A percentile compares a stretch with the other conserved stretches of the same genome.
phyloP scores from a whole-genome alignment of 2,329 filamentous ascomycete species.

The Drechslerella dactyloides region DNA sequence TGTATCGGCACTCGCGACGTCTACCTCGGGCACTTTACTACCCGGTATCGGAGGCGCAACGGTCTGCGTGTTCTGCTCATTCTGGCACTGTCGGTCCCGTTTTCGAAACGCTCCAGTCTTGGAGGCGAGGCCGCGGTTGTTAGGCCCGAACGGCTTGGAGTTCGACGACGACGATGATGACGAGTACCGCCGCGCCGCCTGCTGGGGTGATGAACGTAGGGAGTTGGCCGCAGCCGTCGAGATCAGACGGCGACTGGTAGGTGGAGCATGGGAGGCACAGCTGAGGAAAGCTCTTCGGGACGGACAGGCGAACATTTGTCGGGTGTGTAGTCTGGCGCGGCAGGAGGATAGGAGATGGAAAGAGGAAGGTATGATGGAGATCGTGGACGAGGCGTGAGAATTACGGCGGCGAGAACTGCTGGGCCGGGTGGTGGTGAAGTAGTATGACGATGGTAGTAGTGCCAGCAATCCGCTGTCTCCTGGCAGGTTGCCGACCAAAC shows the following conservation, averaged over 20 bases:
- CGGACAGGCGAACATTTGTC: slow-evolving; percentile 50
- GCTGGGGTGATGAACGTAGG: slow-evolving; percentile 31
- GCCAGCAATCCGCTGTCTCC: slow-evolving; percentile 11
- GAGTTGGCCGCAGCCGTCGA: slow-evolving; percentile 42
- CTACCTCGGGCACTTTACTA: slow-evolving; percentile 23
- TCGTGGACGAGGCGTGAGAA: not conserved
- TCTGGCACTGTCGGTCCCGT: slow-evolving; percentile 44
- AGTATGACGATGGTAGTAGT: slow-evolving; percentile 20
- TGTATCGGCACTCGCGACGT: slow-evolving; percentile 19
- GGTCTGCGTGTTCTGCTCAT: slow-evolving; percentile 40
- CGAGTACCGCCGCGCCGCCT: slow-evolving; percentile 31
- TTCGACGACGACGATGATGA: slow-evolving; percentile 47
- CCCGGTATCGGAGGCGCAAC: slow-evolving; percentile 37
- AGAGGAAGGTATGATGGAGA: slow-evolving; percentile 9
- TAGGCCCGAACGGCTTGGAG: slow-evolving; percentile 45
- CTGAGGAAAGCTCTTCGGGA: slow-evolving; percentile 42
- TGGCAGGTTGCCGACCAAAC: slow-evolving; percentile 19
- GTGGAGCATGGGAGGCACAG: slow-evolving; percentile 36
- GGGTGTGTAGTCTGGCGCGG: not conserved
- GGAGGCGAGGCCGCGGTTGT: slow-evolving; percentile 36
- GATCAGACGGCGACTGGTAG: slow-evolving; percentile 40
- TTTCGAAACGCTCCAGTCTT: slow-evolving; percentile 48
- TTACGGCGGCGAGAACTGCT: not conserved
- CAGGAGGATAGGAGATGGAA: not conserved
- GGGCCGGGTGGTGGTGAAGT: slow-evolving; percentile 4